These are phyloP conservation scores for Phytophthora meadii DNA, from an alignment of 352 stramenopile species.

Conservation along the genomic window DNA sequence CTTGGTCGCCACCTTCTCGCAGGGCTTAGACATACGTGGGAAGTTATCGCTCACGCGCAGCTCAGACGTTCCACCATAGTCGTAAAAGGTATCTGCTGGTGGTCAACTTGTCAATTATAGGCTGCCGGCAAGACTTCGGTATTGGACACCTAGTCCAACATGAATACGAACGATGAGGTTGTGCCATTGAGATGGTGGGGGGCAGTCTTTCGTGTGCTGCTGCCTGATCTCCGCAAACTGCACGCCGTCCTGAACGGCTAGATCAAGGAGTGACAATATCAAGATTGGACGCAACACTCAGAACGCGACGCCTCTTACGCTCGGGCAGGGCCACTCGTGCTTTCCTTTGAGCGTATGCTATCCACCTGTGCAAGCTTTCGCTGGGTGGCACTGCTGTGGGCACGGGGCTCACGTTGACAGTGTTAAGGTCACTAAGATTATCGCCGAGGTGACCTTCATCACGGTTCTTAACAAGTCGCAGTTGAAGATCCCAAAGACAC, in stretches of 20 bases:
- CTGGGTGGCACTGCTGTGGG: constrained; percentile 96
- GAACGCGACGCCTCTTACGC: constrained; percentile 96
- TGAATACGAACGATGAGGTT: constrained; percentile 85
- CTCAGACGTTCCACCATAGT: constrained; percentile 45
- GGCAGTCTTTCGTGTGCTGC: constrained; percentile 69
- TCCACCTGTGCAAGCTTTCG: constrained; percentile 92
- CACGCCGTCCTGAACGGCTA: constrained; percentile 88
- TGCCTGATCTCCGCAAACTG: constrained; percentile 83
- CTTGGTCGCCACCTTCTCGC: constrained; percentile 65
- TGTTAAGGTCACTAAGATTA: constrained; percentile 91
- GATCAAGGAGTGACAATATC: constrained; percentile 94
- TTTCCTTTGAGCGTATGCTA: constrained; percentile 88
- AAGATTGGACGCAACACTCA: constrained; percentile 98
- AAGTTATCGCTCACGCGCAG: constrained; percentile 79
- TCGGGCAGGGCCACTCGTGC: constrained; percentile 97
- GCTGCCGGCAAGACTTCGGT: constrained; percentile 91
- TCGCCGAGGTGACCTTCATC: constrained; percentile 95
- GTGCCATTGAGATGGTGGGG: constrained; percentile 63
- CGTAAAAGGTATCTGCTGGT: background rate
- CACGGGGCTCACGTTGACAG: constrained; percentile 69
- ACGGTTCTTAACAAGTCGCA: constrained; percentile 97
- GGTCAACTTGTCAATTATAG: constrained; percentile 15
- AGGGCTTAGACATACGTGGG: constrained; percentile 73
- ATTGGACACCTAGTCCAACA: constrained; percentile 79
- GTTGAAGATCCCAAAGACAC: constrained; percentile 87